phyloP scores from a whole-genome alignment of 352 stramenopile genomes.

The Phytophthora tentaculata region DNA sequence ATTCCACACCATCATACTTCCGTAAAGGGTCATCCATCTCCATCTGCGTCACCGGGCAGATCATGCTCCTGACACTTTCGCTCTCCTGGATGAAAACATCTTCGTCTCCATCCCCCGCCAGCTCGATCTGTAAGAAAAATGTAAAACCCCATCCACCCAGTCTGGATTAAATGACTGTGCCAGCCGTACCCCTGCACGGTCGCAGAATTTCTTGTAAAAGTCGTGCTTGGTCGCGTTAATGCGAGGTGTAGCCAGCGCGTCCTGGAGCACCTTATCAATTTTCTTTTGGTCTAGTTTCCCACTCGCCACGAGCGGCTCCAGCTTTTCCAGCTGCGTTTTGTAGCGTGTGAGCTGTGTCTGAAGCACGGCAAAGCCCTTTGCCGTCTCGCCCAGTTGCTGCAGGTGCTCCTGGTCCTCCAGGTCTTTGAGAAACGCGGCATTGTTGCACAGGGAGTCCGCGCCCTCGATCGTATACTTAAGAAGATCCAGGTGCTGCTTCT shows the following conservation, averaged over 20 bases:
- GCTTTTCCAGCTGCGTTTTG: slow-evolving; percentile 72
- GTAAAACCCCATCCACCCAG: too few species aligned
- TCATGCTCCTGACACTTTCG: slow-evolving; percentile 74
- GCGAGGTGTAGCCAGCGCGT: slow-evolving; percentile 53
- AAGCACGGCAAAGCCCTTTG: slow-evolving; percentile 74
- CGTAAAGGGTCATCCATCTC: slow-evolving; percentile 78
- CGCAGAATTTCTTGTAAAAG: slow-evolving; percentile 83
- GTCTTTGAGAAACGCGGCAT: slow-evolving; percentile 70
- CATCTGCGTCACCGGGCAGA: slow-evolving; percentile 84
- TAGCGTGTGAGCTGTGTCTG: slow-evolving; percentile 70
- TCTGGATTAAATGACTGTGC: neutral
- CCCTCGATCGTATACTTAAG: slow-evolving; percentile 79
- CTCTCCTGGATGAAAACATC: slow-evolving; percentile 86
- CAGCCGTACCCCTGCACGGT: slow-evolving; percentile 62
- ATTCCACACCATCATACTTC: slow-evolving; percentile 50
- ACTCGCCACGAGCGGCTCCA: slow-evolving; percentile 58
- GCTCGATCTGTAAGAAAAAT: slow-evolving; percentile 62
- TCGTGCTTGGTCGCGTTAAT: slow-evolving; percentile 71
- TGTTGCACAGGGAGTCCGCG: slow-evolving; percentile 69
- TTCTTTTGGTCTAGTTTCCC: slow-evolving; percentile 53
- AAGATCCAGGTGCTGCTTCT: slow-evolving; percentile 79
- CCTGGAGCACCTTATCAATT: slow-evolving; percentile 73
- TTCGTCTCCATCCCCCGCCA: slow-evolving; percentile 69
- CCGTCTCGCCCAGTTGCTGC: slow-evolving; percentile 62
- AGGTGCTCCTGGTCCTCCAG: slow-evolving; percentile 63